Evolutionary conservation across 1,139 yeast genomes (phyloP), one percentile per base, ranked within the genome.

Genomic region (Pichia norvegensis): DNA sequence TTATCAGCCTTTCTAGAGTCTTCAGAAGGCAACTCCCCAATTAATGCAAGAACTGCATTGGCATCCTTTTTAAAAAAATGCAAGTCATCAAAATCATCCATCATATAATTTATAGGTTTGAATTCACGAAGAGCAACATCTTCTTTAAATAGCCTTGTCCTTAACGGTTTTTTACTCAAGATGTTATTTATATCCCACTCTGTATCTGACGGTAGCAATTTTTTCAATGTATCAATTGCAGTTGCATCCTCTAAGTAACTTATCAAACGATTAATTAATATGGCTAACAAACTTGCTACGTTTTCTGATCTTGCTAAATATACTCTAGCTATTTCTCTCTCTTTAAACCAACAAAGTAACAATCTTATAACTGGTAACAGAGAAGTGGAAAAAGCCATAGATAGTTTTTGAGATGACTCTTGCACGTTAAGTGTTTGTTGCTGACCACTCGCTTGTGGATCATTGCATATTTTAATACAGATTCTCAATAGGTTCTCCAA

Each of bases 81-180:
- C 19, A 69, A 69, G 56, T 81, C 86, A 52, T 78, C 70, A 56
- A 81, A 82, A 58, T 81, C 88, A 45, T 71, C 71, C 48, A 81
- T 68, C 49, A 73, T 73, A 54, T 66, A 73, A 36, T 70, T 73
- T 27, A 82, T 67, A 3, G 81, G 71, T 44, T 68, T 66, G 54
- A 78, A 81, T 48, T 81, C 88, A 50, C 76, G 76, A 50, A 80
- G 66, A 16, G 70, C 63, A 10, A 81, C 77, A 64, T 84, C 94
- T 55, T 83, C 92, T 38, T 67, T 63, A 55, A 81, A 82, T 47
- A 73, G 75, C 52, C 78, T 75, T 1, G 62, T 59, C 59, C 90
- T 68, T 5, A 46, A 52, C 16, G 75, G 74, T 38, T 66, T 62
- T 25, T 54, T 50, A n/a, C 50, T 48, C 29, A 57, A 50, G 14